Conservation (phyloP, 495 filamentous ascomycete species). For the Aspergillus asperescens region DNA sequence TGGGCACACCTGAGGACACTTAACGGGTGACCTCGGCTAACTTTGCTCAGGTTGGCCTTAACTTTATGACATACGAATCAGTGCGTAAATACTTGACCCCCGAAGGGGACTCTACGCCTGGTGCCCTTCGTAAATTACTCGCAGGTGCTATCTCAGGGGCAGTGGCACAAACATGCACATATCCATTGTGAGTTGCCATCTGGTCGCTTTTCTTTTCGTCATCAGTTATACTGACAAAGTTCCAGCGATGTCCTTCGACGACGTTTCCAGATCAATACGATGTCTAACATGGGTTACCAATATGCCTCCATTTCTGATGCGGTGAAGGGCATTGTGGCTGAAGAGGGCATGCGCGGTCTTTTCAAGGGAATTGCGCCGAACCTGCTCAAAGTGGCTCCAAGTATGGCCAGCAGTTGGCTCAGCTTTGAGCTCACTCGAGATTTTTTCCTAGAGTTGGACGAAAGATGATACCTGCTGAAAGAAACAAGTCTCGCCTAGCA, state of each 20-base stretch:
- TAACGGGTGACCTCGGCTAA: slow-evolving; percentile 18
- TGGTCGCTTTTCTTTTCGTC: neutral
- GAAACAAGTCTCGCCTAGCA: neutral
- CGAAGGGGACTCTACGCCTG: slow-evolving; percentile 82
- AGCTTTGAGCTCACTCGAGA: slow-evolving; percentile 93
- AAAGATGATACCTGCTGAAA: slow-evolving; percentile 21
- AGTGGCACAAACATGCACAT: slow-evolving; percentile 94
- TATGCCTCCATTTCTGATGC: slow-evolving; percentile 86
- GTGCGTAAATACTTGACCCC: slow-evolving; percentile 79
- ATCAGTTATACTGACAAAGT: slow-evolving; percentile 8
- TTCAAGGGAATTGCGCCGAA: slow-evolving; percentile 96
- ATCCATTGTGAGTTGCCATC: slow-evolving; percentile 74
- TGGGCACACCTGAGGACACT: slow-evolving; percentile 21
- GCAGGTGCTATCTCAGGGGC: slow-evolving; percentile 93
- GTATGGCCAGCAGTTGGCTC: slow-evolving; percentile 97
- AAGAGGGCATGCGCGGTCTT: slow-evolving; percentile 72
- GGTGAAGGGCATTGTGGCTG: slow-evolving; percentile 67
- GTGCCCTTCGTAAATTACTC: slow-evolving; percentile 68
- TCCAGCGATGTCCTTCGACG: slow-evolving; percentile 86
- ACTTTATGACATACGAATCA: slow-evolving; percentile 96
- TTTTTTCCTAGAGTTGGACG: slow-evolving; percentile 60
- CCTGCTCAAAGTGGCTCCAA: slow-evolving; percentile 92
- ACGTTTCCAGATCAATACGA: slow-evolving; percentile 97
- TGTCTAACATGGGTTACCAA: slow-evolving; percentile 97
- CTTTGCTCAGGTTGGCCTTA: slow-evolving; percentile 70